Conservation (phyloP, 2,329 filamentous ascomycete genomes). For the Curvularia spicifera region DNA sequence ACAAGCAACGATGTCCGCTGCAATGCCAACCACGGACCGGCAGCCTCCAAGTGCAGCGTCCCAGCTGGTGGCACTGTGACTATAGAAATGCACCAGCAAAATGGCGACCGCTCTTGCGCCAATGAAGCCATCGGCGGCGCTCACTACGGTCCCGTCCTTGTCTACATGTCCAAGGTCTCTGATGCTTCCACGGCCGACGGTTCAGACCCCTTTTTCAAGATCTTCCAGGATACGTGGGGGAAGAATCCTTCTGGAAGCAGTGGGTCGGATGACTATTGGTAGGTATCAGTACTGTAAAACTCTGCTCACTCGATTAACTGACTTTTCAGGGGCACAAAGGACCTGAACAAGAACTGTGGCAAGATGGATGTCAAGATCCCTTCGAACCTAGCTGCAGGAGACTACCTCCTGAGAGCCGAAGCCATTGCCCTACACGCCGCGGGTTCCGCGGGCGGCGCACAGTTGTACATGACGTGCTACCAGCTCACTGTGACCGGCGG, state of each 20-base stretch:
- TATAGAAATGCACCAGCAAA: slow-evolving; percentile 57
- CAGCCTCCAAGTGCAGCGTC: slow-evolving; percentile 54
- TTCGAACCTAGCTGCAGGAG: slow-evolving; percentile 58
- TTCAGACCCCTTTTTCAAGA: slow-evolving; percentile 63
- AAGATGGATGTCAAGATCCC: slow-evolving; percentile 62
- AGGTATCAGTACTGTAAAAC: too few relatives aligned
- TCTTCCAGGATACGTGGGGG: slow-evolving; percentile 61
- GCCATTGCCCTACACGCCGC: slow-evolving; percentile 64
- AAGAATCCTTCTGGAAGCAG: slow-evolving; percentile 50
- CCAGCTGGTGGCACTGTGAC: slow-evolving; percentile 57
- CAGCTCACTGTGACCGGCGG: slow-evolving; percentile 66
- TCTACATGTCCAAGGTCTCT: slow-evolving; percentile 55
- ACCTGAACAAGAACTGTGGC: slow-evolving; percentile 54
- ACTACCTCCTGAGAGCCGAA: slow-evolving; percentile 61
- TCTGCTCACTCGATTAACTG: too few relatives aligned
- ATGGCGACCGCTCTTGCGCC: slow-evolving; percentile 60
- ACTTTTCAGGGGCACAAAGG: slow-evolving; percentile 51
- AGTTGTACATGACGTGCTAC: slow-evolving; percentile 58
- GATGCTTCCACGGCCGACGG: slow-evolving; percentile 58
- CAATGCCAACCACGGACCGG: slow-evolving; percentile 37
- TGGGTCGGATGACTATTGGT: slow-evolving; percentile 56
- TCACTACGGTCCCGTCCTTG: slow-evolving; percentile 41
- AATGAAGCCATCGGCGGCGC: slow-evolving; percentile 45
- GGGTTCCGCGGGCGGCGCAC: slow-evolving; percentile 52
- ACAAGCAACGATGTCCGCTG: slow-evolving; percentile 61